Evolutionary conservation across 371 early-diverging fungal genomes (phyloP), one percentile per base, ranked within the genome.

Genomic region (Cokeromyces recurvatus): DNA sequence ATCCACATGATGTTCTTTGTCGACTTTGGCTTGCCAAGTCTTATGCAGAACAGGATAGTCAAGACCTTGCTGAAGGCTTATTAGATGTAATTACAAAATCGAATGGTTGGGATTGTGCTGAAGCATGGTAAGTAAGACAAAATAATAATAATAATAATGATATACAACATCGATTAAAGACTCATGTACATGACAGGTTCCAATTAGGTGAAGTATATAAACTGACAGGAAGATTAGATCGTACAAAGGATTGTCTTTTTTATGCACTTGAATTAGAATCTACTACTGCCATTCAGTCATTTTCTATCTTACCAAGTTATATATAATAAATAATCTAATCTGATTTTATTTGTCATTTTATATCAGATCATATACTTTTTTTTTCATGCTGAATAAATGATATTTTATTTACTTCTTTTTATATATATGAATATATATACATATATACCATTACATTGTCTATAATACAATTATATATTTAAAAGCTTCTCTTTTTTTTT

Each of bases 261-360:
- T 87, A 86, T 51, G 87, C 89, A 19, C 60, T 87, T 21, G 87
- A 87, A 47, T 71, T 89, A 25, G 86, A 85, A 46, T 64, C 59
- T 9, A 78, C 87, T 4, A 68, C 74, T 31, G 87, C 87, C 3
- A 71, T 82, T 22, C 77, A 84, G 11, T 62, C 82, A 4, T 86
- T 86, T 52, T 66, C 71, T 22, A 43, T 77, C 6, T 63, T 85
- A 16, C 68, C 76, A 36, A 53, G 72, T 23, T 71, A 51, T 44
- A 35, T 61, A 36, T 68, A 58, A 53, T n/a, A n/a, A n/a, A n/a
- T n/a, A n/a, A n/a, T n/a, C n/a, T n/a, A n/a, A n/a, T n/a, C n/a
- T n/a, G n/a, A n/a, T n/a, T n/a, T n/a, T n/a, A n/a, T n/a, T n/a
- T n/a, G n/a, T n/a, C n/a, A n/a, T n/a, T n/a, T n/a, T n/a, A n/a